These are phyloP conservation scores for Cyberlindnera euphorbiiphila DNA, from an alignment of 805 yeast genomes.

Conservation along the genomic window DNA sequence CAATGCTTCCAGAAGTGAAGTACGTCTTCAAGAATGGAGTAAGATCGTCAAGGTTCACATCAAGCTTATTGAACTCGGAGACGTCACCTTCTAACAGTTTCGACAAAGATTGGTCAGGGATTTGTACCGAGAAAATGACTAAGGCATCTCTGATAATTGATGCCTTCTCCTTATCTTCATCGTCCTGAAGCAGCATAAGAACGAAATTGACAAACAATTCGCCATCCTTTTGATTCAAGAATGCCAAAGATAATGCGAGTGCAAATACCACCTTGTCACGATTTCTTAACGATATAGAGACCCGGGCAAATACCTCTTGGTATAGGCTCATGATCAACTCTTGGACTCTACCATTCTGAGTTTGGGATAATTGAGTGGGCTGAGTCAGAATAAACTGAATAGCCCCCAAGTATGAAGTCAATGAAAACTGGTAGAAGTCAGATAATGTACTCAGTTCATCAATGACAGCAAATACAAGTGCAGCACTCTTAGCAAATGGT, in stretches of 20 bases:
- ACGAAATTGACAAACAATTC: conserved; percentile 16
- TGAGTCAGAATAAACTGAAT: conserved; percentile 29
- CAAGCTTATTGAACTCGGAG: neutral
- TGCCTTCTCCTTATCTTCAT: neutral
- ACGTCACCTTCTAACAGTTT: conserved; percentile 1
- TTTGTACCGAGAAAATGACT: conserved; percentile 5
- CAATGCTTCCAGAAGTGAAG: conserved; percentile 2
- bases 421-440: conserved; percentile 56
- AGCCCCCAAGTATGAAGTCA: conserved; percentile 39
- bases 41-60: conserved; percentile 4
- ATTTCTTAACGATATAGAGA: conserved; percentile 43
- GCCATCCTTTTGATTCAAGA: conserved; percentile 21
- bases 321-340: conserved; percentile 39
- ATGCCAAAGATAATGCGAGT: conserved; percentile 37
- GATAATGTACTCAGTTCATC: conserved; percentile 40
- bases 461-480: conserved; percentile 46
- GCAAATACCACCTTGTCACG: conserved; percentile 27
- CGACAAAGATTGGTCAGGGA: neutral
- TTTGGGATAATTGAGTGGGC: neutral
- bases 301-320: conserved; percentile 39
- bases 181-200: conserved; percentile 3
- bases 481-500: conserved; percentile 53
- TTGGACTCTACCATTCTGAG: conserved; percentile 23
- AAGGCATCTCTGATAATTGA: conserved; percentile 14
- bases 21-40: conserved; percentile 6